Conservation (phyloP, 2,329 filamentous ascomycete genomes). For the Dactylonectria macrodidyma region DNA sequence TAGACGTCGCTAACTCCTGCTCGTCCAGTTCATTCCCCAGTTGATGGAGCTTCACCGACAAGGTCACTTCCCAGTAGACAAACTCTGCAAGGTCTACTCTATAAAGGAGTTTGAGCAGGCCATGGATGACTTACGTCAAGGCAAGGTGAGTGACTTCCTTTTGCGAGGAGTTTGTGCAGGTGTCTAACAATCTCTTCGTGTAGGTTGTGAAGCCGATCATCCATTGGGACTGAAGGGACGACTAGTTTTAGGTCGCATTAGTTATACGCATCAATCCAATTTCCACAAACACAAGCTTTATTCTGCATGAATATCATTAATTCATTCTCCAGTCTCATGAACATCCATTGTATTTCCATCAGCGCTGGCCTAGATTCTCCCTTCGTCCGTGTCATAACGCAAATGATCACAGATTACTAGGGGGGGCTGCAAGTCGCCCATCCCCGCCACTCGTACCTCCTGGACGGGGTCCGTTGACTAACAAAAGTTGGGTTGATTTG, state of each 20-base stretch:
- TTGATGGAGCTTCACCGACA: conserved; percentile 20
- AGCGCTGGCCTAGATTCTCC: no score
- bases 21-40: conserved; percentile 16
- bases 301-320: not conserved
- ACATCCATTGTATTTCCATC: no score
- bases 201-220: conserved; percentile 15
- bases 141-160: conserved; percentile 11
- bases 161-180: not conserved
- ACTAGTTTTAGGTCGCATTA: not conserved
- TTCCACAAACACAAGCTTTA: no score
- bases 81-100: conserved; percentile 22
- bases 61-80: conserved; percentile 19
- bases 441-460: no score
- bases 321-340: no score
- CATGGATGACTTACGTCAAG: conserved; percentile 7
- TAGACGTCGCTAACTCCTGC: not conserved
- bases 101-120: conserved; percentile 15
- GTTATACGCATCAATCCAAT: no score
- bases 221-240: conserved; percentile 2
- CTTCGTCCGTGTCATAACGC: no score
- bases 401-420: no score
- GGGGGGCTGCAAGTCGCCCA: no score
- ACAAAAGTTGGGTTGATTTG: no score
- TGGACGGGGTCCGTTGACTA: no score
- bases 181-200: not conserved